Conservation (phyloP, 495 filamentous ascomycete species). For the Physcia stellaris region DNA sequence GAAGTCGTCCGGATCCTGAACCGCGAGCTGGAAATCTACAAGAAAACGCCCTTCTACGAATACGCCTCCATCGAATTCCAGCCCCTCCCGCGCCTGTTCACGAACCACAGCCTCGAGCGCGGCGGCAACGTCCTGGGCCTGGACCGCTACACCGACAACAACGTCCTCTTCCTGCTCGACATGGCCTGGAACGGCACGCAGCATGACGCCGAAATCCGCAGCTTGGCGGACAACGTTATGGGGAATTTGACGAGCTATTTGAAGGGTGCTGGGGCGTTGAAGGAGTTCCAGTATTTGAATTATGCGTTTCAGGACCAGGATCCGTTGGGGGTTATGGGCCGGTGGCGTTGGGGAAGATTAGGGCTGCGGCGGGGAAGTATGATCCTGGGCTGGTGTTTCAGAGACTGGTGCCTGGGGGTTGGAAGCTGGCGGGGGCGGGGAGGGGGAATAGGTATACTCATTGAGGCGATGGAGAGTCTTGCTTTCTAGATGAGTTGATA, state of each 20-base stretch:
- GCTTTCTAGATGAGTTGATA: too few species aligned
- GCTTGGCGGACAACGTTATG: conserved; percentile 4
- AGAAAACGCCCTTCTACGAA: neutral
- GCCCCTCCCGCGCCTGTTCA: conserved; percentile 2
- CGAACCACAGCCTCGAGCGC: neutral
- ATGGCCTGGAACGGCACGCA: conserved; percentile 12
- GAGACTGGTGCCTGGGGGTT: conserved; percentile 15
- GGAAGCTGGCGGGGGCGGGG: conserved; percentile 10
- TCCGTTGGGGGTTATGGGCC: conserved; percentile 15
- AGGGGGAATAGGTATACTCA: too few species aligned
- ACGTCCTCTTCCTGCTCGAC: conserved; percentile 4
- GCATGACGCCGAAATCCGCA: conserved; percentile 9
- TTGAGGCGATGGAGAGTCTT: too few species aligned
- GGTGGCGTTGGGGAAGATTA: conserved; percentile 7
- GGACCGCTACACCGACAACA: conserved; percentile 2
- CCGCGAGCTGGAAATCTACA: neutral
- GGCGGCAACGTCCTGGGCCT: conserved; percentile 7
- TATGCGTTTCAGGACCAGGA: conserved; percentile 17
- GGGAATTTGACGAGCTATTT: conserved; percentile 7
- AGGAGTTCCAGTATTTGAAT: conserved; percentile 18
- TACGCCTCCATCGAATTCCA: conserved; percentile 1
- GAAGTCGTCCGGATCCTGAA: neutral
- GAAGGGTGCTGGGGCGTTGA: conserved; percentile 1
- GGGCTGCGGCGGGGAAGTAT: conserved; percentile 2
- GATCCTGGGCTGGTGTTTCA: conserved; percentile 14